Base-by-base conservation (phyloP, 2,329 filamentous ascomycete species). In the Amauroascus niger region DNA sequence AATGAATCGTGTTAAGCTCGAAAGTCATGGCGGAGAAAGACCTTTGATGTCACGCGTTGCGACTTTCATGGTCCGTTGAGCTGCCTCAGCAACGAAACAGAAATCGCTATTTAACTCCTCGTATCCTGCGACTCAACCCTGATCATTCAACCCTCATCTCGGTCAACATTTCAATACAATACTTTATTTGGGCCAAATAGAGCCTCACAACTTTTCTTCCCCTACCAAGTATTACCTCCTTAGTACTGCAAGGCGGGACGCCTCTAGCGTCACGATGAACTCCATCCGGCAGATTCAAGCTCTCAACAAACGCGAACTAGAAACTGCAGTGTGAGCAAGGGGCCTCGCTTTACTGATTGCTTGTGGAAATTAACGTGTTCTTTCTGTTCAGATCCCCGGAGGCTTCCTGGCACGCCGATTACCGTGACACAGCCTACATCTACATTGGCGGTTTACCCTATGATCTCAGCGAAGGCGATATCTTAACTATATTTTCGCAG, bases 351-450 rank as follows among this genome's bases (percentile, higher is more conserved):
- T 45, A 11, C 26, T 32, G 41, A 9, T 52, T 8, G 5, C n/a
- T 18, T n/a, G 13, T 52, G 18, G n/a, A 48, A 35, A 58, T 40
- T 67, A 59, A 69, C 58, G 18, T 22, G 8, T 24, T 39, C 18
- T 7, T 32, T 14, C 49, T 59, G 47, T 64, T 39, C 63, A 90
- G 88, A 61, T 79, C 84, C 1, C 84, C 90, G 40, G 83, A 89
- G 71, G 91, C 86, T 59, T 96, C 91, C 54, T 97, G 91, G 91
- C 91, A 97, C 69, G 84, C 86, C 68, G 94, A 98, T 75, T 98
- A 97, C 73, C 87, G 88, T 72, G 93, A 95, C 74, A 97, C 93
- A 1, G 94, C 93, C 56, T 98, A 91, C 70, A 76, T 98, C 67
- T 95, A 96, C 76, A 90, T 98, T 62, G 94, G 94, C 65, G 91